phyloP scores from a whole-genome alignment of 441 rosid genomes.

The Capsella rubella region DNA sequence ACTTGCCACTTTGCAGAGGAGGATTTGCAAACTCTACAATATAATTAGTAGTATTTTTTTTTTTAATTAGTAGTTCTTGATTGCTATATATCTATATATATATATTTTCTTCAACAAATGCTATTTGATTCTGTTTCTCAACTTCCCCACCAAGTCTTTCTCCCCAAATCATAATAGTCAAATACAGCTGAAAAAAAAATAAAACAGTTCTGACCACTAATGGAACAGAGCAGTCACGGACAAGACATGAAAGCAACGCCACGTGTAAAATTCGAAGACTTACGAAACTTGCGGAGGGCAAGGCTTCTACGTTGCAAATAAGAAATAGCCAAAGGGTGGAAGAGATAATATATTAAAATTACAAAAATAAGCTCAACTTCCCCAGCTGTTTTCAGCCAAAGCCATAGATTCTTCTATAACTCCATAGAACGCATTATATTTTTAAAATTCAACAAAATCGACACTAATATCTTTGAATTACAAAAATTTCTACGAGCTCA shows the following conservation, averaged over 20 bases:
- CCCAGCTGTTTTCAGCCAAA: not conserved
- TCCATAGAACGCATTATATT: not conserved
- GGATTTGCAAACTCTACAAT: not conserved
- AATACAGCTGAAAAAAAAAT: not conserved
- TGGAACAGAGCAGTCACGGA: conserved; percentile 17
- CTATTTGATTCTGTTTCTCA: not conserved
- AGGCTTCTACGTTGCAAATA: conserved; percentile 38
- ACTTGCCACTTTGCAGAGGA: not conserved
- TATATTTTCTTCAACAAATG: too few relatives aligned
- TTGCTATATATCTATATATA: not conserved
- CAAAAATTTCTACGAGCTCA: too few relatives aligned
- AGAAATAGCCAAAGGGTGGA: conserved; percentile 21
- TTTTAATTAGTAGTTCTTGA: not conserved
- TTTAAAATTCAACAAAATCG: too few relatives aligned
- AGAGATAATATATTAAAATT: not conserved
- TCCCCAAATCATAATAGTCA: conserved; percentile 17
- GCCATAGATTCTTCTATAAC: not conserved
- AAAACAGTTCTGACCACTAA: not conserved
- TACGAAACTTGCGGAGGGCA: conserved; percentile 31
- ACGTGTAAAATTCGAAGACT: conserved; percentile 31
- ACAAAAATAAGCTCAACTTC: not conserved
- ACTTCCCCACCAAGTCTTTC: conserved; percentile 3
- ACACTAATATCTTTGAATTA: too few relatives aligned
- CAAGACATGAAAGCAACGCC: conserved; percentile 15
- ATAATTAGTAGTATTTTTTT: not conserved